Evolutionary conservation across 1,284 basidiomycete species (phyloP), one percentile per base, ranked within the genome.

Genomic region (Dichomitus squalens): DNA sequence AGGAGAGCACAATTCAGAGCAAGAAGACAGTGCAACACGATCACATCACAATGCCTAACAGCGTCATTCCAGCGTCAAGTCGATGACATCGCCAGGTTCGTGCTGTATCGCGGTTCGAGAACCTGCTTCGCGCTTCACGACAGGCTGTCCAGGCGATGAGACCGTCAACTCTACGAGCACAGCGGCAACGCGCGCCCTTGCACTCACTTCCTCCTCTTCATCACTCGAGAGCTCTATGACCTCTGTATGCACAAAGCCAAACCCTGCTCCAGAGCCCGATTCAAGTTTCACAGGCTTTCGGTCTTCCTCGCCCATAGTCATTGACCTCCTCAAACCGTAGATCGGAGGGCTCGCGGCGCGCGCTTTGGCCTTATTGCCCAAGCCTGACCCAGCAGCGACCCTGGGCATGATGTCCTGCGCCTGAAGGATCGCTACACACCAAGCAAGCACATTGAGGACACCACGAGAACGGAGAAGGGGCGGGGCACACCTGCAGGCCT

Each of bases 141-240:
- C 23, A 1, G 55, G 44, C 48, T 33, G 14, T 4, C 14, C 16
- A 8, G 4, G 18, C 6, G 23, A 8, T 20, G 29, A 21, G 27
- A 47, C 44, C 11, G 29, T 33, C 29, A n/a, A 33, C 7, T 43
- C 27, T 5, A n/a, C 21, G n/a, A 20, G 21, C 20, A 29, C 34
- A n/a, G 9, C 20, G 1, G 21, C 14, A 23, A 12, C 7, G 27
- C 18, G 31, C 8, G 18, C 34, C 48, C 54, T 39, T 23, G 55
- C 58, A 40, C 55, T 48, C 43, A 39, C 38, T 4, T 23, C 31
- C 2, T 47, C 41, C 2, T 58, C 43, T 14, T 58, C 61, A 23
- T 55, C 53, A 35, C 57, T 55, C 8, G 50, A 53, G 7, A 63
- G 41, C 31, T 60, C 61, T n/a, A 63, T 63, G 4, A 63, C 53